phyloP scores from a whole-genome alignment of 108 stramenopile species.

The Thalassiosira profunda region DNA sequence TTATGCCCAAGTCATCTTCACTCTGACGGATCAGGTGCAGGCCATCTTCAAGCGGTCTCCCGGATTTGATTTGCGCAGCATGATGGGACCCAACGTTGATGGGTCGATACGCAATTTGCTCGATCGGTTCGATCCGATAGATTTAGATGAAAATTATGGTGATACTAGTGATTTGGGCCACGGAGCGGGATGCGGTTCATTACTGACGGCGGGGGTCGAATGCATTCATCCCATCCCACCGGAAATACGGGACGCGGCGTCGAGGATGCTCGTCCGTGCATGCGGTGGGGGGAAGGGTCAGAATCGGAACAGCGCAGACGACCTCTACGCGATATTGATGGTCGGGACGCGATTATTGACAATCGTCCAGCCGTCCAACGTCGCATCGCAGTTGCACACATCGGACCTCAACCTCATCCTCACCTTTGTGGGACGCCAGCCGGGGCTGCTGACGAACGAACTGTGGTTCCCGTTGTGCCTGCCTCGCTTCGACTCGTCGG shows the following conservation, averaged over 20 bases:
- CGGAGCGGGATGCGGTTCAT: constrained; percentile 39
- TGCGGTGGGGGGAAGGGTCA: constrained; percentile 22
- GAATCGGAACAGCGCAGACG: constrained; percentile 25
- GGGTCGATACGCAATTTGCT: constrained; percentile 41
- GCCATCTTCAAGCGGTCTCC: constrained; percentile 58
- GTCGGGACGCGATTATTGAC: constrained; percentile 61
- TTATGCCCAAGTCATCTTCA: constrained; percentile 76
- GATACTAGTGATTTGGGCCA: constrained; percentile 4
- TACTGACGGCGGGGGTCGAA: constrained; percentile 64
- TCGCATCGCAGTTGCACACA: constrained; percentile 63
- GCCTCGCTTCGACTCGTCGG: constrained; percentile 77
- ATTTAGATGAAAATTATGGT: background rate
- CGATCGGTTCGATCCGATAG: constrained; percentile 37
- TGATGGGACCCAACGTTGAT: constrained; percentile 55
- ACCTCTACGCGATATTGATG: constrained; percentile 67
- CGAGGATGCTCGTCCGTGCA: constrained; percentile 40
- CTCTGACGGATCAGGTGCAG: constrained; percentile 71
- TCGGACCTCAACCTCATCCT: constrained; percentile 77
- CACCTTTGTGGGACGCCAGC: constrained; percentile 64
- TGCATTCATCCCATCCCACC: constrained; percentile 64
- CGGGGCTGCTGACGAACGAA: constrained; percentile 62
- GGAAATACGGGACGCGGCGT: constrained; percentile 65
- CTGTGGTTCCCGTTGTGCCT: constrained; percentile 85
- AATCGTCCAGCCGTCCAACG: constrained; percentile 66
- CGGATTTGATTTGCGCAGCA: constrained; percentile 64